phyloP scores from a whole-genome alignment of 768 basidiomycete species.

The Kwoniella mangroviensis region DNA sequence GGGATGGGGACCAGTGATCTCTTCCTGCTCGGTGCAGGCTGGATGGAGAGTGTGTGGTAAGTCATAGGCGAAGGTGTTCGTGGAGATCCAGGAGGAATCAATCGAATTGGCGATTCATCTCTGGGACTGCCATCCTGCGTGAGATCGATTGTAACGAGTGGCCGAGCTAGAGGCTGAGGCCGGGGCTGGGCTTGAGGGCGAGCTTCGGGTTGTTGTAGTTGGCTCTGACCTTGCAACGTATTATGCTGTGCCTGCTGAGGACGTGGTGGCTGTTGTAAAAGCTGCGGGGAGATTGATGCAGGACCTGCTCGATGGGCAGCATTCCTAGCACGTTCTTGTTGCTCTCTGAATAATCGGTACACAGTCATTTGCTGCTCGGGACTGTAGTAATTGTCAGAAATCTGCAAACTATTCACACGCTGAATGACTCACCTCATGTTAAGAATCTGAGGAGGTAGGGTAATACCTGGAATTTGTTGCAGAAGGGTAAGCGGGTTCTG shows the following conservation, averaged over 20 bases:
- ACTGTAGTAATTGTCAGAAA: background rate
- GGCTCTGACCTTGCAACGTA: background rate
- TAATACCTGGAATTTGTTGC: constrained; percentile 1
- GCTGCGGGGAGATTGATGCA: background rate
- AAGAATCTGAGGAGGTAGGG: background rate
- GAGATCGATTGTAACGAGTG: background rate
- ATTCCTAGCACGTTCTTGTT: background rate
- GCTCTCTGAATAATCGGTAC: background rate
- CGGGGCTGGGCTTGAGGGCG: background rate
- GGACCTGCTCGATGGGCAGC: background rate
- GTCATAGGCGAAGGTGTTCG: constrained; percentile 2
- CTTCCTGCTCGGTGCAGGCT: constrained; percentile 13
- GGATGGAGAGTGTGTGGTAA: background rate
- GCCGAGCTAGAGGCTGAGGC: background rate
- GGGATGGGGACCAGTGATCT: constrained; percentile 12
- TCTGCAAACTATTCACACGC: background rate
- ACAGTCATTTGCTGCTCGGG: background rate
- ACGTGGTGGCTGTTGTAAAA: background rate
- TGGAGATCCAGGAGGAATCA: constrained; percentile 7
- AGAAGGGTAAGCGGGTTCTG: background rate
- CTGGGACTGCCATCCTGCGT: background rate
- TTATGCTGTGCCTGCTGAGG: background rate
- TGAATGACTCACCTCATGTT: background rate
- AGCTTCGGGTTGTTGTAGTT: too few relatives aligned
- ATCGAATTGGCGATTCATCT: background rate